Evolutionary conservation across 257 asterid genomes (phyloP).

Genomic region (Craterostigma plantagineum): DNA sequence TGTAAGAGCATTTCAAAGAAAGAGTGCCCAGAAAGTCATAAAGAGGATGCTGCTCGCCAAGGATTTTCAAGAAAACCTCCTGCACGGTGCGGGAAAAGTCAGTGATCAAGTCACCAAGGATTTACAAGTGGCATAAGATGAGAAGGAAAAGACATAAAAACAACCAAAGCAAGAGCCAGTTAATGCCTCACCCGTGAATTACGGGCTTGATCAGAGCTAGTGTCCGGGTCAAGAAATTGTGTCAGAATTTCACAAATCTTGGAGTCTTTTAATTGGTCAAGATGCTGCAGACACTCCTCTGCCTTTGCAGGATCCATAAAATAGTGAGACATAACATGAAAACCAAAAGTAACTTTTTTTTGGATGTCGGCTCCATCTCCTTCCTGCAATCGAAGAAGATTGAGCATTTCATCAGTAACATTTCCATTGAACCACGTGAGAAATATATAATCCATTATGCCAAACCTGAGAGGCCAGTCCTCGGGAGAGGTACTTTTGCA

Average conservation of each 20-base stretch:
- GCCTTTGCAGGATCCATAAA: constrained; percentile 64
- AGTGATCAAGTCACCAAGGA: too few species aligned
- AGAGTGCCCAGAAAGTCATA: constrained; percentile 62
- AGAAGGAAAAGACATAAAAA: too few species aligned
- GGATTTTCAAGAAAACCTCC: constrained; percentile 56
- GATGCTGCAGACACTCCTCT: constrained; percentile 70
- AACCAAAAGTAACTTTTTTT: constrained; percentile 50
- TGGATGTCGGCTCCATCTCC: constrained; percentile 61
- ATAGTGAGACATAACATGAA: constrained; percentile 82
- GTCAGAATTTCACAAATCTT: constrained; percentile 48
- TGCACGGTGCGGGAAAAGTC: constrained; percentile 13
- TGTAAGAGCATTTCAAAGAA: constrained; percentile 72
- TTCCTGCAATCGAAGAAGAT: constrained; percentile 34
- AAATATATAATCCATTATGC: constrained; percentile 7
- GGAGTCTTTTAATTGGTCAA: constrained; percentile 79
- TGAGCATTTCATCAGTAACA: neutral
- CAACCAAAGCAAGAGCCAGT: too few species aligned
- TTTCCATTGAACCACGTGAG: constrained; percentile 5
- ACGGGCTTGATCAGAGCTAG: constrained; percentile 33
- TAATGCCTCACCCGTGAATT: constrained; percentile 53
- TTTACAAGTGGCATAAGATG: too few species aligned
- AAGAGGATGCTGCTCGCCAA: constrained; percentile 69
- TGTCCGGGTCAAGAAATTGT: constrained; percentile 59
- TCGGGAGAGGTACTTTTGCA: constrained; percentile 69
- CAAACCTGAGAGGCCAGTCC: constrained; percentile 62